These are phyloP conservation scores for Sporothrix brunneoviolacea DNA, from an alignment of 2,329 filamentous ascomycete species.

Conservation along the genomic window DNA sequence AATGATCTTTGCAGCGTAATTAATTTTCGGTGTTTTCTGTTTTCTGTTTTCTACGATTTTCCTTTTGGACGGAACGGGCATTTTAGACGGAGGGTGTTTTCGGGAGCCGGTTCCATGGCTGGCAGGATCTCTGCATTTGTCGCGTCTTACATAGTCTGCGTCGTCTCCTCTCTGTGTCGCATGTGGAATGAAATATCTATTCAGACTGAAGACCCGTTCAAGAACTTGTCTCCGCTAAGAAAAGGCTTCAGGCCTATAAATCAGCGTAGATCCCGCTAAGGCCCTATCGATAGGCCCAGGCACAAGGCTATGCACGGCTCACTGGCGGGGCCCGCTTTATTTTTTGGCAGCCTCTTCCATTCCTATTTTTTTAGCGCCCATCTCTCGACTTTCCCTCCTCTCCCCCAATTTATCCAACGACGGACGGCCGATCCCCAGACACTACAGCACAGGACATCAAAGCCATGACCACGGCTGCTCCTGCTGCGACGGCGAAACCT, in stretches of 20 bases:
- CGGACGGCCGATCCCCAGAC: neutral
- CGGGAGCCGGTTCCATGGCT: too few relatives aligned
- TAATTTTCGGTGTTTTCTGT: neutral
- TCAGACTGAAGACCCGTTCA: too few relatives aligned
- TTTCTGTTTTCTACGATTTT: neutral
- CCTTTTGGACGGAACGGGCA: neutral
- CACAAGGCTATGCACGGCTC: neutral
- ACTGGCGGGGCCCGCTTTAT: too few relatives aligned
- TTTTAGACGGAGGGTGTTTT: neutral
- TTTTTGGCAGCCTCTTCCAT: neutral
- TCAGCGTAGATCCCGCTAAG: too few relatives aligned
- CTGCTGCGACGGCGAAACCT: neutral
- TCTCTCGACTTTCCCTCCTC: too few relatives aligned
- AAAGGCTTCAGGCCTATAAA: too few relatives aligned
- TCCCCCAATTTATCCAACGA: neutral
- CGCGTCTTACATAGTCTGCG: too few relatives aligned
- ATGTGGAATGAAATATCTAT: too few relatives aligned
- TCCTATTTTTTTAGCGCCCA: neutral
- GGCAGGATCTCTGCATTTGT: too few relatives aligned
- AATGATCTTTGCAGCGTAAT: slow-evolving; percentile 1
- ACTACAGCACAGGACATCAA: neutral
- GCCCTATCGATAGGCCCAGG: neutral
- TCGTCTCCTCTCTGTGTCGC: too few relatives aligned
- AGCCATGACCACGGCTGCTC: neutral
- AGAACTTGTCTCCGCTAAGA: too few relatives aligned